Conservation (phyloP, 306 rosid genomes). For the Trichosanthes cucumerina region DNA sequence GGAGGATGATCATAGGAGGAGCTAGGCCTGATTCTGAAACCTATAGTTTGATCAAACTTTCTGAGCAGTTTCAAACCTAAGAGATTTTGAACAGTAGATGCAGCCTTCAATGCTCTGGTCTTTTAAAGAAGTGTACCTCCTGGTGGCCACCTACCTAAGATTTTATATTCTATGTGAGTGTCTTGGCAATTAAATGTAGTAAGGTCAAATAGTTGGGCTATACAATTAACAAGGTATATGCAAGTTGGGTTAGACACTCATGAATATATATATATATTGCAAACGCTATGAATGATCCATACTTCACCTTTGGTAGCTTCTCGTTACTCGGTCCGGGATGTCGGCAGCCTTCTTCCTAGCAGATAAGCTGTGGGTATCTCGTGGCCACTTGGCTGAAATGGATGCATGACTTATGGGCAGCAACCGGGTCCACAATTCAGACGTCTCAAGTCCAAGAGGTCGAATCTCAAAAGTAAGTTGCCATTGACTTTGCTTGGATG, state of each 20-base stretch:
- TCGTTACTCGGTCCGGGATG: background rate
- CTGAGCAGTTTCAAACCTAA: conserved; percentile 49
- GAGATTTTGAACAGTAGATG: background rate
- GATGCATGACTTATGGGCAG: background rate
- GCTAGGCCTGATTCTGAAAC: conserved; percentile 91
- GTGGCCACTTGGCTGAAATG: conserved; percentile 1
- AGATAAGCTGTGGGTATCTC: background rate
- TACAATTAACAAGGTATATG: no score
- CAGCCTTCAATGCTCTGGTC: background rate
- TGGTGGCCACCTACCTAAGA: background rate
- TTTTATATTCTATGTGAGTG: background rate
- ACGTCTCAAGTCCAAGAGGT: background rate
- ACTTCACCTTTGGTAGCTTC: background rate
- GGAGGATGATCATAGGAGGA: conserved; percentile 79
- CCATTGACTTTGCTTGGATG: background rate
- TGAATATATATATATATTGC: background rate
- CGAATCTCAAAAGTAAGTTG: background rate
- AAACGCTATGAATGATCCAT: background rate
- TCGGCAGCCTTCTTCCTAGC: background rate
- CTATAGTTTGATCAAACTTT: conserved; percentile 70
- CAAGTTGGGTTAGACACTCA: background rate
- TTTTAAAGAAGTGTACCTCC: background rate
- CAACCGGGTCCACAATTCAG: background rate
- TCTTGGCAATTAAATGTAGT: background rate
- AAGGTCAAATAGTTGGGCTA: background rate